Evolutionary conservation across 176 grass and related monocot genomes (phyloP).

Genomic region (Thinopyrum elongatum): DNA sequence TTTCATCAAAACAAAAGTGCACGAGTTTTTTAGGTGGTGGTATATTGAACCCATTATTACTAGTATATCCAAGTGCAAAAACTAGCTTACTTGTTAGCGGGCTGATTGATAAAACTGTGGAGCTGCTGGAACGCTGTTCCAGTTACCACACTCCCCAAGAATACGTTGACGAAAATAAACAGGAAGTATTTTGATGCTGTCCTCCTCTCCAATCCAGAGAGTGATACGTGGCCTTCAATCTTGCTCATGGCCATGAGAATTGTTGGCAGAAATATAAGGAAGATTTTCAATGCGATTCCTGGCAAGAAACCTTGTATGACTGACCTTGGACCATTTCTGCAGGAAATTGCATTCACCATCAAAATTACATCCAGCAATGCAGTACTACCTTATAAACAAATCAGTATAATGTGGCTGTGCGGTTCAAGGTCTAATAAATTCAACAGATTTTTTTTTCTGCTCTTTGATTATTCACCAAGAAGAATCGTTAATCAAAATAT

Average conservation of each 20-base stretch:
- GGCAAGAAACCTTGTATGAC: conserved; percentile 95
- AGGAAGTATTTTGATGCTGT: conserved; percentile 82
- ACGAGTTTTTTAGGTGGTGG: not conserved
- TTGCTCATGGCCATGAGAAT: conserved; percentile 95
- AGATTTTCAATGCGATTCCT: conserved; percentile 85
- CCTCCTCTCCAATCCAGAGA: conserved; percentile 83
- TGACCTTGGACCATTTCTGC: conserved; percentile 71
- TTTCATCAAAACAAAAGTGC: not conserved
- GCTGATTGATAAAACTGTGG: conserved; percentile 69
- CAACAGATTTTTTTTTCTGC: not conserved
- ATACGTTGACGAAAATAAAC: conserved; percentile 92
- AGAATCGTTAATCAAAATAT: conserved; percentile 1
- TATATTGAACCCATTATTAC: not conserved
- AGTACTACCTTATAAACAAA: conserved; percentile 13
- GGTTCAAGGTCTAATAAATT: not conserved
- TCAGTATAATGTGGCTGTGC: not conserved
- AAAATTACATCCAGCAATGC: conserved; percentile 15
- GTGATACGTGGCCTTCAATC: conserved; percentile 76
- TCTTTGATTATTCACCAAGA: not conserved
- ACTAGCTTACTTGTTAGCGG: conserved; percentile 68
- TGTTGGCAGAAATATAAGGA: conserved; percentile 82
- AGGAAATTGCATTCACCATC: conserved; percentile 32
- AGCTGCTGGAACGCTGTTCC: conserved; percentile 98
- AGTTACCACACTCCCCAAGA: conserved; percentile 84
- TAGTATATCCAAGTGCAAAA: not conserved